Base-by-base conservation (phyloP, 1,139 yeast species). In the Lodderomyces theae region DNA sequence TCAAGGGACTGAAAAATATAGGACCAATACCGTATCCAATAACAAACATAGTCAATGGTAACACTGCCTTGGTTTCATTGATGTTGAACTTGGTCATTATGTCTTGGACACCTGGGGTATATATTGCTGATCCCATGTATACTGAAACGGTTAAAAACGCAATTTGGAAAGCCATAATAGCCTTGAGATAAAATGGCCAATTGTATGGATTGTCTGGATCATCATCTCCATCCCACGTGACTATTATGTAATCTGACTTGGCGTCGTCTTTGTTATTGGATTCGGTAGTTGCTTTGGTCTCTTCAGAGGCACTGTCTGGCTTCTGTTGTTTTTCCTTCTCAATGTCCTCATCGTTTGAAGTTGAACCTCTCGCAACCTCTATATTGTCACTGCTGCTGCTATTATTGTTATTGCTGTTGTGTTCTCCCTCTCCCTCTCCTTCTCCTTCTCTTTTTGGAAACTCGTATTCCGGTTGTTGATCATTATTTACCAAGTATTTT, bases 21-120 rank as follows among this genome's bases (percentile, higher is more conserved):
- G 82, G 82, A 0, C 82, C 82, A 24, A 74, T 36, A 19, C 82
- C 84, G 49, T 77, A 79, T 1, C 82, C 85, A 16, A 78, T 47
- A 11, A 79, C 79, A 48, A 53, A 63, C 38, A 60, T 40, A 5
- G 64, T 44, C 34, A 63, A 60, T 4, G 79, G 78, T 8, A 80
- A 56, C 1, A 70, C 61, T 0, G 80, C 74, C 3, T 63, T 65
- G 10, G 68, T 70, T 39, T 63, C 60, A n/a, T 71, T 57, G 2
- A 74, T 63, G n/a, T 57, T 48, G 43, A 77, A 76, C 21, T 74
- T 70, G 16, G 58, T 57, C 53, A 65, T 61, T 34, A 81, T 55
- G 21, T 64, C 51, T 9, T 56, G 59, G 11, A 58, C 41, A 16
- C 64, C 64, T 1, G 66, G 66, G 13, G 66, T 54, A 44, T 57